These are phyloP conservation scores for Debaryomyces sp. DNA, from an alignment of 1,139 yeast species.

Conservation along the genomic window DNA sequence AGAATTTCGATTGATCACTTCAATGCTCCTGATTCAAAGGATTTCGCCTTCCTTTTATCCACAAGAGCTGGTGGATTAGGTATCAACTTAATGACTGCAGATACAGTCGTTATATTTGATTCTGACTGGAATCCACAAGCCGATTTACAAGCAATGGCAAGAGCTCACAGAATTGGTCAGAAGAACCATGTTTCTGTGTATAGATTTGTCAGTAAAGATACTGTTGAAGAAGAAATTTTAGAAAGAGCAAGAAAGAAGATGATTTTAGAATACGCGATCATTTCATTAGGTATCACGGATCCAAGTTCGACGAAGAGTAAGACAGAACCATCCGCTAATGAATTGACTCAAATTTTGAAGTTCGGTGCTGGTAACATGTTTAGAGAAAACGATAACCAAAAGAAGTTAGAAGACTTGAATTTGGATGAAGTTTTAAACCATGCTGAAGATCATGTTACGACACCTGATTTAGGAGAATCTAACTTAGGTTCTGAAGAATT, in stretches of 20 bases:
- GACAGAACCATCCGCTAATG: conserved; percentile 78
- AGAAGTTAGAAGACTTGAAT: conserved; percentile 92
- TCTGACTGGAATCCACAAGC: conserved; percentile 99
- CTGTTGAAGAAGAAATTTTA: conserved; percentile 94
- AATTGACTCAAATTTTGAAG: conserved; percentile 88
- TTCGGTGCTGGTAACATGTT: conserved; percentile 99
- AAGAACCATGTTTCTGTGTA: conserved; percentile 97
- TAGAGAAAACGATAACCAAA: conserved; percentile 87
- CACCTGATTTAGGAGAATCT: conserved; percentile 95
- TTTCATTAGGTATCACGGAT: conserved; percentile 93
- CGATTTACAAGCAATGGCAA: conserved; percentile 98
- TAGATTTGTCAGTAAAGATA: conserved; percentile 93
- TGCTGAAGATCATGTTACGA: conserved; percentile 96
- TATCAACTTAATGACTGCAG: conserved; percentile 97
- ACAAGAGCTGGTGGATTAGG: conserved; percentile 99
- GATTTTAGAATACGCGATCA: conserved; percentile 97
- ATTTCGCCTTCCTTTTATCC: conserved; percentile 85
- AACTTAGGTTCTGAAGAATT: conserved; percentile 98
- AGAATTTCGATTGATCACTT: conserved; percentile 95
- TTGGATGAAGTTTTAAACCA: conserved; percentile 94
- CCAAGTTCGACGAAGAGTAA: conserved; percentile 48
- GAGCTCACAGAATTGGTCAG: conserved; percentile 99
- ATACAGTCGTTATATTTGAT: conserved; percentile 95
- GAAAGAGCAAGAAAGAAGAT: conserved; percentile 97
- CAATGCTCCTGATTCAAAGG: conserved; percentile 91